A percentile compares a stretch with the other conserved stretches of the same genome.
These are phyloP conservation scores for Zygosaccharomyces bailii DNA, from an alignment of 805 yeast genomes.

Conservation along the genomic window DNA sequence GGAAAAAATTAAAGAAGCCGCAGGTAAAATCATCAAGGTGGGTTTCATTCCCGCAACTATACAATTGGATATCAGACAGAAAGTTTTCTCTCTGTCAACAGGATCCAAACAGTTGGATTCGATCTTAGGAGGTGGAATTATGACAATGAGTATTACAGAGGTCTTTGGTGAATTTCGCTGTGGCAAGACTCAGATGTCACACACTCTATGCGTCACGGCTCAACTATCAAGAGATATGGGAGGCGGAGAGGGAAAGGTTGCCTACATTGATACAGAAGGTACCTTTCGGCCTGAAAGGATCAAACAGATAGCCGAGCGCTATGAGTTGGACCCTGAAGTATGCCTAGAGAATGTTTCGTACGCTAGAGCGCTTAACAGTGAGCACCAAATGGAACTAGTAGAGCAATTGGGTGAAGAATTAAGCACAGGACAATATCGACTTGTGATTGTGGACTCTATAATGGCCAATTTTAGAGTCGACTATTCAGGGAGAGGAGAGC, in stretches of 20 bases:
- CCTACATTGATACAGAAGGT: slow-evolving; percentile 78
- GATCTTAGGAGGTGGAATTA: slow-evolving; percentile 69
- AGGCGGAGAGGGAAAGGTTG: slow-evolving; percentile 79
- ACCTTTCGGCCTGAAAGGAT: slow-evolving; percentile 73
- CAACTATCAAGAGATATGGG: slow-evolving; percentile 68
- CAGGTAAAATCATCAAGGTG: slow-evolving; percentile 57
- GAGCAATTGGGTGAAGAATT: slow-evolving; percentile 64
- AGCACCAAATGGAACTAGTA: slow-evolving; percentile 71
- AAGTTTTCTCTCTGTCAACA: slow-evolving; percentile 63
- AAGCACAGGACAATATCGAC: slow-evolving; percentile 61
- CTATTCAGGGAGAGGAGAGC: slow-evolving; percentile 73
- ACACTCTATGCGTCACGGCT: slow-evolving; percentile 72
- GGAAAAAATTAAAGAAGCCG: slow-evolving; percentile 71
- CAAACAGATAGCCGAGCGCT: slow-evolving; percentile 61
- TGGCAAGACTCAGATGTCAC: slow-evolving; percentile 80
- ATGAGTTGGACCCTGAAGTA: slow-evolving; percentile 64
- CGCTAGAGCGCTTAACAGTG: slow-evolving; percentile 73
- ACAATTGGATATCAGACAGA: slow-evolving; percentile 61
- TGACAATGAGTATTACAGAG: slow-evolving; percentile 74
- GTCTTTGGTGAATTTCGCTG: slow-evolving; percentile 79
- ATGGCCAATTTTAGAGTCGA: slow-evolving; percentile 80
- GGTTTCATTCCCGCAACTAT: slow-evolving; percentile 74
- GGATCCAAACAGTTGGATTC: slow-evolving; percentile 70
- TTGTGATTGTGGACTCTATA: slow-evolving; percentile 65
- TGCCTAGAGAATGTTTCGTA: slow-evolving; percentile 70